Conservation (phyloP, 306 rosid genomes). For the Quercus glauca region DNA sequence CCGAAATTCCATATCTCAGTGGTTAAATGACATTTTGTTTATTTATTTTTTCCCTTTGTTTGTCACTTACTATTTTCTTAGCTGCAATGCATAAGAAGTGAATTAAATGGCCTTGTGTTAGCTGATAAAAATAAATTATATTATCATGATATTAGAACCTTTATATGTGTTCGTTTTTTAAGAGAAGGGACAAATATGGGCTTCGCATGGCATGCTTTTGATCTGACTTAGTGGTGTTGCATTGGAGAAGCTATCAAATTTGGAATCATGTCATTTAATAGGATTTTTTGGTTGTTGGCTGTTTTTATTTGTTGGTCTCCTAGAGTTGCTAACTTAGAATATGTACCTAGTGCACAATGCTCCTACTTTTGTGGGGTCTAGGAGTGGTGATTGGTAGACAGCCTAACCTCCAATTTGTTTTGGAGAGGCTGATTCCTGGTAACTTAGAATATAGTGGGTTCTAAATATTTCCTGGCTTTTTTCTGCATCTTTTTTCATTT, state of each 20-base stretch:
- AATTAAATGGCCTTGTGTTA: neutral
- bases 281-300: neutral
- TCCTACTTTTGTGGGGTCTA: too few relatives aligned
- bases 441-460: neutral
- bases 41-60: neutral
- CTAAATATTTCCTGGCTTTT: neutral
- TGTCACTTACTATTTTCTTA: neutral
- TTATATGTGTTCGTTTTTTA: neutral
- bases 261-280: neutral
- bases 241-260: neutral
- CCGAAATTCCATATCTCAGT: neutral
- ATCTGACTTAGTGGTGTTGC: neutral
- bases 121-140: slow-evolving; percentile 1
- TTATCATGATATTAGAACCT: neutral
- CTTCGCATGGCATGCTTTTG: neutral
- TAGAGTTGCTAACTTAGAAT: neutral
- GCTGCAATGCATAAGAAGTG: slow-evolving; percentile 1
- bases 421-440: neutral
- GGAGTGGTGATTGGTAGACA: too few relatives aligned
- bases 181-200: neutral
- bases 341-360: neutral
- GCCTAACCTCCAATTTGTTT: too few relatives aligned
- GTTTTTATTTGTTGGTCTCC: neutral
- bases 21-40: neutral
- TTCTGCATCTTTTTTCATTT: neutral